Percentiles rank a stretch among this genome's conserved stretches.
These are phyloP conservation scores for Chlamydomonas sphaeroides DNA, from an alignment of 139 green algal species.

Conservation along the genomic window DNA sequence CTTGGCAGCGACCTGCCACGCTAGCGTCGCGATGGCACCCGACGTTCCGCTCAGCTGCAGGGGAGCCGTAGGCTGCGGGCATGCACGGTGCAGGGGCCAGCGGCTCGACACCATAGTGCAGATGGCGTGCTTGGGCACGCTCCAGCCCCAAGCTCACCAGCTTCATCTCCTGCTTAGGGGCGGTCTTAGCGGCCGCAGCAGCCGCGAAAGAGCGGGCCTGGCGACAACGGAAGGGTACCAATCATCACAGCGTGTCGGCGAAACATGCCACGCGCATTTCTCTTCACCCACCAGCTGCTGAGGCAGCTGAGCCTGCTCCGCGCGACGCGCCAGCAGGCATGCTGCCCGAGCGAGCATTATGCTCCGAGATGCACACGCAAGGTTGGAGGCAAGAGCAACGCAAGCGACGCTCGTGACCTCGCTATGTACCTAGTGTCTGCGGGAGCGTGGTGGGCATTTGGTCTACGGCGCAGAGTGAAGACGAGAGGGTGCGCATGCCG, in stretches of 20 bases:
- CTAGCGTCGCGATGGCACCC: slow-evolving; percentile 57
- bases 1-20: slow-evolving; percentile 67
- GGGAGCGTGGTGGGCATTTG: too few relatives aligned
- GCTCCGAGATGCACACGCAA: not conserved
- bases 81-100: not conserved
- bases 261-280: not conserved
- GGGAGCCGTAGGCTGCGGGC: slow-evolving; percentile 58
- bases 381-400: too few relatives aligned
- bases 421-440: too few relatives aligned
- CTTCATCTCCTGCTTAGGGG: slow-evolving; percentile 43
- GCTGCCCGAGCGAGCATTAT: slow-evolving; percentile 52
- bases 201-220: slow-evolving; percentile 33
- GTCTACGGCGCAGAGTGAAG: too few relatives aligned
- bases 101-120: too few relatives aligned
- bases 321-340: slow-evolving; percentile 41
- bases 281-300: slow-evolving; percentile 41
- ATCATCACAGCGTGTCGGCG: not conserved
- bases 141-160: slow-evolving; percentile 41
- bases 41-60: slow-evolving; percentile 60
- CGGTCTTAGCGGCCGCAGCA: slow-evolving; percentile 44
- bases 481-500: too few relatives aligned
- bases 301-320: slow-evolving; percentile 25
- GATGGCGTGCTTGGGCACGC: too few relatives aligned
- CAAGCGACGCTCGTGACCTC: too few relatives aligned
- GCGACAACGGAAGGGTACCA: not conserved